Evolutionary conservation across 2,329 filamentous ascomycete species (phyloP), one percentile per base, ranked within the genome.

Genomic region (Nigrospora osmanthi): DNA sequence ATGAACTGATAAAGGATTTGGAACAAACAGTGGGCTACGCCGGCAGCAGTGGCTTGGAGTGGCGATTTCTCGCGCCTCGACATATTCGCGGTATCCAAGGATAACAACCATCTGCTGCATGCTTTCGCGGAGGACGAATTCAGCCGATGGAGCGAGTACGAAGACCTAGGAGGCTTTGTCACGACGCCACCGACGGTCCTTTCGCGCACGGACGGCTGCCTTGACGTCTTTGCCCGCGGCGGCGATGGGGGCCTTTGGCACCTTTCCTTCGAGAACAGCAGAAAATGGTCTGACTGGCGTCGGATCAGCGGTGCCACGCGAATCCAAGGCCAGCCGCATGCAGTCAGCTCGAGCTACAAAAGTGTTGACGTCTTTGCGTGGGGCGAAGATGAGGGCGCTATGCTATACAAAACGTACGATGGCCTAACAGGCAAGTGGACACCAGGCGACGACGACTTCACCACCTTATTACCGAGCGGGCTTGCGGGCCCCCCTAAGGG

Each of bases 91-190:
- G 33, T 45, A 11, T 17, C 19, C 11, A 14, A 34, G 6, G 40
- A 40, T n/a, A 45, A 45, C 15, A 45, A 45, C 15, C 43, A 45
- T 33, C 38, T 45, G 12, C 9, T 40, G 19, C 43, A 45, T 33
- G 2, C 7, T 28, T 28, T 28, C 23, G n/a, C 37, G 6, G n/a
- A 40, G 5, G 11, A 19, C 16, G 7, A 14, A n/a, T 14, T 31
- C 15, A 23, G 36, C 17, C n/a, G 2, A 15, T 45, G 38, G 38
- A 32, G 31, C 10, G 31, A 23, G 12, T 45, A 40, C 32, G 38
- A 45, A 30, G 38, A 45, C 23, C 33, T 45, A 16, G n/a, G 12
- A n/a, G 43, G 43, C 31, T 45, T 45, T 30, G 31, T 40, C 30
- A 45, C 43, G 15, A 45, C 43, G 16, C 43, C 43, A 11, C 43